These are phyloP conservation scores for Gynostemma pentaphyllum DNA, from an alignment of 306 rosid species.

Conservation along the genomic window DNA sequence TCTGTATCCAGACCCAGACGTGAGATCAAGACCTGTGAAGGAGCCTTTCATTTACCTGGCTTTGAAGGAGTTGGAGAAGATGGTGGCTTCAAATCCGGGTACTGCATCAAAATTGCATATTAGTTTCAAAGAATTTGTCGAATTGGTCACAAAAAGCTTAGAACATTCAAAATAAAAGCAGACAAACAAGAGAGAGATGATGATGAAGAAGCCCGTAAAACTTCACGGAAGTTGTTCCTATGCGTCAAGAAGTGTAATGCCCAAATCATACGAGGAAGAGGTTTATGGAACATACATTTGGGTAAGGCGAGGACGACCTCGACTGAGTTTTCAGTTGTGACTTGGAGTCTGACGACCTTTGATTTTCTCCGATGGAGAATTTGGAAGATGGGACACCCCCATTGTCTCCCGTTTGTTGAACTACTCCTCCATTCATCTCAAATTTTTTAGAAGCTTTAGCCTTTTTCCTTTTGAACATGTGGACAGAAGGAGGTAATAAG, in stretches of 20 bases:
- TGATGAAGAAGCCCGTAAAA: no score
- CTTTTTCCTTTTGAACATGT: constrained; percentile 45
- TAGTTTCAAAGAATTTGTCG: not conserved
- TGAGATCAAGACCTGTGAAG: not conserved
- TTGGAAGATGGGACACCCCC: constrained; percentile 23
- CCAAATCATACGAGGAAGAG: not conserved
- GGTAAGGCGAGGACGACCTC: constrained; percentile 46
- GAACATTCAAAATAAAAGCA: not conserved
- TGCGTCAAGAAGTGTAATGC: not conserved
- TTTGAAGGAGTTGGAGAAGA: constrained; percentile 66
- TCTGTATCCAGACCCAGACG: constrained; percentile 4
- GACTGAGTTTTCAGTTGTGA: constrained; percentile 25
- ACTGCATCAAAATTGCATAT: constrained; percentile 28
- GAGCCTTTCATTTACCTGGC: constrained; percentile 26
- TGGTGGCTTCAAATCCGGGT: constrained; percentile 78
- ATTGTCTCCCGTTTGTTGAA: constrained; percentile 21
- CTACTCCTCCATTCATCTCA: constrained; percentile 37
- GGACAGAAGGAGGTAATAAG: constrained; percentile 73
- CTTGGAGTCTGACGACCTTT: constrained; percentile 19
- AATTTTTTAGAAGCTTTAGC: constrained; percentile 35
- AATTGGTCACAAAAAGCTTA: not conserved
- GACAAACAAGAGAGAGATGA: not conserved
- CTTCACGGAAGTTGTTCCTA: no score
- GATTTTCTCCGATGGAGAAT: constrained; percentile 19
- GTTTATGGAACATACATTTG: constrained; percentile 38